Evolutionary conservation across 2,329 filamentous ascomycete species (phyloP), one percentile per base, ranked within the genome.

Genomic region (Fusarium compactum): DNA sequence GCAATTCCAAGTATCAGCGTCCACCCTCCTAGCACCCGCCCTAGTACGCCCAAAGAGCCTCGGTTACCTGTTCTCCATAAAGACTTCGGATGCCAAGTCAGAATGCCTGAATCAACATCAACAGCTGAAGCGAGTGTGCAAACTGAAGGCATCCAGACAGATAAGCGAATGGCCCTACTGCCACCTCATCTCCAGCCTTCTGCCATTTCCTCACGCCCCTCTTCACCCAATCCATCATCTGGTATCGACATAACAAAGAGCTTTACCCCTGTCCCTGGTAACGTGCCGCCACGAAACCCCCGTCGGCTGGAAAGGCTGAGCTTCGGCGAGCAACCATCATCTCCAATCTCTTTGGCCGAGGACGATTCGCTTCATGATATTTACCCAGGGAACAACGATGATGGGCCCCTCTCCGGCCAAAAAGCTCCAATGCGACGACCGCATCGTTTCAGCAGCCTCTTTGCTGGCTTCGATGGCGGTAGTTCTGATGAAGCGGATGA

Each of bases 121-220:
- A 78, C 73, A 5, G 62, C 47, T 4, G 78, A 81, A 4, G 86
- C 77, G 14, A 77, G 79, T 5, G 82, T 95, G 62, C 96, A 99
- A 82, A 99, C 96, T 0, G 95, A 98, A 73, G 92, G 93, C 63
- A 98, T 98, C 62, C 89, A 93, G 58, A 88, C 97, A 8, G 95
- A 97, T 76, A 89, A 89, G 81, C 89, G 94, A 65, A 83, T 93
- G 46, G 88, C 91, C 65, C 90, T 90, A 71, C 84, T 97, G 27
- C 93, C 94, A 16, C 83, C 89, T 3, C 92, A 96, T 76, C 85
- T 97, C 34, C 89, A 94, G 59, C 94, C 94, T 1, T 95, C 93
- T 1, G 85, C 90, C 20, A 92, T 97, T 65, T 83, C 85, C 0
- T 91, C 89, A 0, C 82, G 86, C 22, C 89, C 89, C 11, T 78